Base-by-base conservation (phyloP, 495 filamentous ascomycete genomes). In the Aspergillus bertholletiae region DNA sequence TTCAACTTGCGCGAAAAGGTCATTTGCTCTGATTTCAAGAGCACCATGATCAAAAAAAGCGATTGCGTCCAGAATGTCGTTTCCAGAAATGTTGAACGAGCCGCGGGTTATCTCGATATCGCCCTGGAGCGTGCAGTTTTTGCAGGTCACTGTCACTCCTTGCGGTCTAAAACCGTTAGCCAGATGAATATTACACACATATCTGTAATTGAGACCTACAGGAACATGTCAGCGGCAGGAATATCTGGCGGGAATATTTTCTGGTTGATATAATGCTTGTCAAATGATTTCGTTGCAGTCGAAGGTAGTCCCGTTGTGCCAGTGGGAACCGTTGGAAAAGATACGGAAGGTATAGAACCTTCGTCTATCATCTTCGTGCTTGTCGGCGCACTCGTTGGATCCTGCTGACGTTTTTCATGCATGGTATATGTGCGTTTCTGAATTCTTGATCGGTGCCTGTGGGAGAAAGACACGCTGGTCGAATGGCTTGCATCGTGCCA, bases 1-100 rank as follows among this genome's bases (percentile, higher is more conserved):
- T 40, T 71, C 63, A 43, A 71, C 56, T 23, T 67, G 66, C 4
- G 66, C 61, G 15, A 54, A 54, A 47, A 71, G 58, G 13, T 55
- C 49, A 27, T 61, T 61, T 21, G 56, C 41, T 1, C 34, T 41
- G 26, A 71, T 51, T 23, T 61, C 59, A n/a, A 72, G 46, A 51
- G 54, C 57, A 24, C 67, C 59, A 46, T 66, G 30, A 22, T 61
- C 48, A 40, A 62, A 53, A 28, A 64, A 64, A 11, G 54, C 39
- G 9, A 62, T 27, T 43, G 61, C 48, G 20, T 58, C 46, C 8
- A 54, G 39, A 12, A 58, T 53, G 1, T 18, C 18, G 21, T 57
- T 62, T 3, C 49, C 34, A 27, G 50, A 52, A 7, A 61, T 22
- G 9, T 34, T 55, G 27, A 68, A 55, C 12, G 60, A 58, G 18